phyloP scores from a whole-genome alignment of 192 early-diverging fungal species.

The Podila epicladia region DNA sequence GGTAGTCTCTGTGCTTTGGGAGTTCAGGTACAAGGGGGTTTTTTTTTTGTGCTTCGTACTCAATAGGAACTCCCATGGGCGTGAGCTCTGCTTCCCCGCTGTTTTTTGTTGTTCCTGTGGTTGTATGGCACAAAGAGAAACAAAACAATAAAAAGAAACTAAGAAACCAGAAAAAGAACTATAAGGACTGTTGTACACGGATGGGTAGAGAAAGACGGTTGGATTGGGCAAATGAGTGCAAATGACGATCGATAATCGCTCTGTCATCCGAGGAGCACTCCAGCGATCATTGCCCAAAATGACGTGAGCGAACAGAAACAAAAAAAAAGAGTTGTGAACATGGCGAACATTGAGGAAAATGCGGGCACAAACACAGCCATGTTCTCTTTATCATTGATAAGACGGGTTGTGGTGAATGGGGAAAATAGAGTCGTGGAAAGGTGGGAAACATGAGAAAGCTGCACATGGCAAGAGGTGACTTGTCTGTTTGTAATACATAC shows the following conservation, averaged over 20 bases:
- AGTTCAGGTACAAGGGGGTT: neutral
- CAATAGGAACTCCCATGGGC: neutral
- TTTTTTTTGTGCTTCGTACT: neutral
- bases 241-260: neutral
- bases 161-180: neutral
- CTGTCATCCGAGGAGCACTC: neutral
- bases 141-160: conserved; percentile 1
- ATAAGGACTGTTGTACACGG: too few relatives aligned
- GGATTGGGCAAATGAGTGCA: too few relatives aligned
- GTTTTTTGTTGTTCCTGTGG: neutral
- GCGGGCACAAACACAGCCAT: neutral
- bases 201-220: too few relatives aligned
- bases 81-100: conserved; percentile 37
- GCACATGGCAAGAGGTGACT: neutral
- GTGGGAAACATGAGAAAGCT: neutral
- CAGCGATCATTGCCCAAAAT: neutral
- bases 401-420: too few relatives aligned
- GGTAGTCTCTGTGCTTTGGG: conserved; percentile 5
- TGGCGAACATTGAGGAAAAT: neutral
- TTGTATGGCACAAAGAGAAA: neutral
- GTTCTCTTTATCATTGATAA: too few relatives aligned
- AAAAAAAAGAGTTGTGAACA: conserved; percentile 1
- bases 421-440: neutral
- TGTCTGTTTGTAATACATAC: conserved; percentile 9
- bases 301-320: neutral